Conservation (phyloP, 805 yeast genomes). For the Ogataea pini region DNA sequence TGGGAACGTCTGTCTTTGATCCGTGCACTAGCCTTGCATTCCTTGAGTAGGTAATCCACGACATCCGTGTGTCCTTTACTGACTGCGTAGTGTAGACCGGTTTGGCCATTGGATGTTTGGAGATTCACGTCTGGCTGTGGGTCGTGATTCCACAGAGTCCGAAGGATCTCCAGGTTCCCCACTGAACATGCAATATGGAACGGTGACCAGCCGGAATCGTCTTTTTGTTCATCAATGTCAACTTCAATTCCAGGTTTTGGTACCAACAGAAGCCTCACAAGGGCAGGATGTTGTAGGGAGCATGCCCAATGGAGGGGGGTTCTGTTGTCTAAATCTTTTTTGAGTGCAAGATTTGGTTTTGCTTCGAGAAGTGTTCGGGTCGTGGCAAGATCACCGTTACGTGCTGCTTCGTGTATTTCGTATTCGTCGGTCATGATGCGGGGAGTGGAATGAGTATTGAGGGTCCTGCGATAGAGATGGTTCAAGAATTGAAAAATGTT, state of each 20-base stretch:
- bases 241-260: slow-evolving; percentile 29
- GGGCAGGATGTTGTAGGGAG: slow-evolving; percentile 55
- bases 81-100: slow-evolving; percentile 75
- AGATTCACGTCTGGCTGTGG: slow-evolving; percentile 63
- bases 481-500: too few species aligned
- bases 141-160: slow-evolving; percentile 47
- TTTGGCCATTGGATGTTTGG: slow-evolving; percentile 64
- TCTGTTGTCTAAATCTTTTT: slow-evolving; percentile 71
- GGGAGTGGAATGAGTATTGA: too few species aligned
- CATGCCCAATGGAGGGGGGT: slow-evolving; percentile 90
- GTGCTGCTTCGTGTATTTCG: slow-evolving; percentile 63
- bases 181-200: slow-evolving; percentile 79
- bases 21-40: slow-evolving; percentile 60
- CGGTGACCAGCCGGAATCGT: slow-evolving; percentile 87
- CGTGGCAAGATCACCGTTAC: slow-evolving; percentile 54
- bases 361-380: slow-evolving; percentile 53
- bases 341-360: slow-evolving; percentile 48
- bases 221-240: slow-evolving; percentile 69
- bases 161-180: slow-evolving; percentile 59
- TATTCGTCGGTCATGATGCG: slow-evolving; percentile 1
- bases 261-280: slow-evolving; percentile 48
- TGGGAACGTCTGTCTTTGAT: slow-evolving; percentile 66
- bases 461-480: too few species aligned
- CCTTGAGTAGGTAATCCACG: slow-evolving; percentile 51
- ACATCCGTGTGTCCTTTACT: slow-evolving; percentile 62